Base-by-base conservation (phyloP, 345 rosid species). In the Aegle marmelos region DNA sequence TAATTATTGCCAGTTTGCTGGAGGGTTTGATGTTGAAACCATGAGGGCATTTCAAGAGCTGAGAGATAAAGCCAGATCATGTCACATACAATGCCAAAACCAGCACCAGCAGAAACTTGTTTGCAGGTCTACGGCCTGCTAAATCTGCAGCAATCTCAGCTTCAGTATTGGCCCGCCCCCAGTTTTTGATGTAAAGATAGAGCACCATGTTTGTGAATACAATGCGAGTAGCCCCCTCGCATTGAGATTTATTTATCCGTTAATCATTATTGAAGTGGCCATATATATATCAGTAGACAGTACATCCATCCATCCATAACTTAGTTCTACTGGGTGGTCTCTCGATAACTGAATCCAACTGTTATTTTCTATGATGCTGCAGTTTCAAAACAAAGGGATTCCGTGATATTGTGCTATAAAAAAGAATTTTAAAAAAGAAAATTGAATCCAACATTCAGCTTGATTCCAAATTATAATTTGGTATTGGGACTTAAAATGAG, bases 21-120 rank as follows among this genome's bases (percentile, higher is more conserved):
- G 99, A 73, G 99, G 99, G 48, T 97, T 97, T 62, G 98, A 94
- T 25, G 95, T 78, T 50, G 99, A 93, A 80, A 97, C 97, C 4
- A 97, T 97, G 99, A 91, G 85, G 79, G 99, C 98, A 24, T 97
- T 97, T 74, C 89, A 93, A 80, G 98, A 97, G 86, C 81, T 97
- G 84, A 91, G 98, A 82, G 98, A 96, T 74, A 96, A 93, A 83
- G 98, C 94, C 1, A 85, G 93, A 79, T 89, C 89, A 16, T 92
- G 99, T 79, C 91, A 89, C 67, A 76, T 85, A 58, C 94, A 92
- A 64, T 88, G 87, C 79, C 98, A 92, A 82, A 91, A 79, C 88
- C 97, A 90, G 81, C 87, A 89, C 48, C 90, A 88, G 60, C 93
- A 85, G 78, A 92, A 90, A 79, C 74, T 89, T 48, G 50, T 85